Conservation (phyloP, 2,329 filamentous ascomycete genomes). For the Fusarium sp. region DNA sequence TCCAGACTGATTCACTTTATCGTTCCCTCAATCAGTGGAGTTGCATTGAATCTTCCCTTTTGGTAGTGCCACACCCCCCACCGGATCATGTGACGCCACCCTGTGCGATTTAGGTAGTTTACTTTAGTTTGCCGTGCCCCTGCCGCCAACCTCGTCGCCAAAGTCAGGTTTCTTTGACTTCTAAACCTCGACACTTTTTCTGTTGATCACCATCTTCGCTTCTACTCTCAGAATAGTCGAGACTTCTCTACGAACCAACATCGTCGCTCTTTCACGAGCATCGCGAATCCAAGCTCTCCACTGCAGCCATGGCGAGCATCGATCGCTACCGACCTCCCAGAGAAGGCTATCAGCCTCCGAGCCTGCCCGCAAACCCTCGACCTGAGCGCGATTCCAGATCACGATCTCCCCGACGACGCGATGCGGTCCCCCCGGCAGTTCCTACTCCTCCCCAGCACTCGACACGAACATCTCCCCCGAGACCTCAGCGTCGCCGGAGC, state of each 20-base stretch:
- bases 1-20: neutral
- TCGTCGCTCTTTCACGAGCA: constrained; percentile 28
- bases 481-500: constrained; percentile 56
- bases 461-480: constrained; percentile 66
- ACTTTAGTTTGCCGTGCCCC: constrained; percentile 26
- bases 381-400: constrained; percentile 62
- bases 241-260: constrained; percentile 41
- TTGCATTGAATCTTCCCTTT: constrained; percentile 20
- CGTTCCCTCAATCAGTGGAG: constrained; percentile 12
- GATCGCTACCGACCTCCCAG: constrained; percentile 68
- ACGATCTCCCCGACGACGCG: constrained; percentile 60
- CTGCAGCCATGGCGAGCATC: constrained; percentile 66
- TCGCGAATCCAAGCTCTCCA: constrained; percentile 42
- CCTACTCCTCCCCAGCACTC: constrained; percentile 70
- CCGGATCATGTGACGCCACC: constrained; percentile 38
- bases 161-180: constrained; percentile 37
- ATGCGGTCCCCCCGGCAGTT: constrained; percentile 68
- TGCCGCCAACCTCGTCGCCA: constrained; percentile 39
- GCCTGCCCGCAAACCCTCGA: constrained; percentile 53
- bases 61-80: constrained; percentile 15
- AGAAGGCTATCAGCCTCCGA: constrained; percentile 68
- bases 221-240: constrained; percentile 8
- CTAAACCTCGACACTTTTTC: constrained; percentile 23
- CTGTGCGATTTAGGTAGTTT: constrained; percentile 37
- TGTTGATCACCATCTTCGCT: constrained; percentile 25